Percentiles rank a stretch among this genome's conserved stretches.
Conservation (phyloP, 805 yeast genomes). For the Barnettozyma botsteinii region DNA sequence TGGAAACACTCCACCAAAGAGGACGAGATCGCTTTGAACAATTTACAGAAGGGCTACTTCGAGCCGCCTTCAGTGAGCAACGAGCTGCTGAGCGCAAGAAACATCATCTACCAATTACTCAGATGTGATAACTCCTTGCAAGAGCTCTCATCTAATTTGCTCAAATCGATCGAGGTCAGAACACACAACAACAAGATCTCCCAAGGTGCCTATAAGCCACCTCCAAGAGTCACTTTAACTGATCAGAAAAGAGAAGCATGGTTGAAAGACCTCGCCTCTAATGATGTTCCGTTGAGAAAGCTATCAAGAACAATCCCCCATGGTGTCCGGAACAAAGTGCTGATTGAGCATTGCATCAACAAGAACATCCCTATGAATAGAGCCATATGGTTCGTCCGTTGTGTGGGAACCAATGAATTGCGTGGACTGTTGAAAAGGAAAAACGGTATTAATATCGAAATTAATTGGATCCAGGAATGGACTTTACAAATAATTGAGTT, state of each 20-base stretch:
- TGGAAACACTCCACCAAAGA: slow-evolving; percentile 61
- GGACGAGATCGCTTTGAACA: slow-evolving; percentile 45
- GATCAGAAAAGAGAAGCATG: slow-evolving; percentile 82
- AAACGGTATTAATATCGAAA: slow-evolving; percentile 38
- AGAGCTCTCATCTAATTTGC: slow-evolving; percentile 42
- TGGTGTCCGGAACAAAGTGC: slow-evolving; percentile 68
- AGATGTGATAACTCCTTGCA: slow-evolving; percentile 33
- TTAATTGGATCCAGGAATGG: slow-evolving; percentile 81
- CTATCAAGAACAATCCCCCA: slow-evolving; percentile 83
- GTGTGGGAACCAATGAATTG: slow-evolving; percentile 77
- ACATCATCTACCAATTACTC: slow-evolving; percentile 35
- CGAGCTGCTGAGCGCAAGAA: slow-evolving; percentile 68
- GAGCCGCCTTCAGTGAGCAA: slow-evolving; percentile 58
- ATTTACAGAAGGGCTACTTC: slow-evolving; percentile 64
- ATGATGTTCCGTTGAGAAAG: slow-evolving; percentile 56
- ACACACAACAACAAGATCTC: slow-evolving; percentile 39
- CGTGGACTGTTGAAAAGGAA: slow-evolving; percentile 52
- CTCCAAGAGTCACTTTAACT: slow-evolving; percentile 86
- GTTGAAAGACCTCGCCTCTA: slow-evolving; percentile 74
- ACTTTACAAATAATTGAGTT: slow-evolving; percentile 72
- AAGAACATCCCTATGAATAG: slow-evolving; percentile 70
- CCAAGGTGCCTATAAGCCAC: slow-evolving; percentile 61
- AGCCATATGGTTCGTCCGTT: slow-evolving; percentile 87
- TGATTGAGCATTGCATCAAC: slow-evolving; percentile 66
- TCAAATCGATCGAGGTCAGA: slow-evolving; percentile 43